These are phyloP conservation scores for Venturia nashicola DNA, from an alignment of 2,329 filamentous ascomycete genomes.

Conservation along the genomic window DNA sequence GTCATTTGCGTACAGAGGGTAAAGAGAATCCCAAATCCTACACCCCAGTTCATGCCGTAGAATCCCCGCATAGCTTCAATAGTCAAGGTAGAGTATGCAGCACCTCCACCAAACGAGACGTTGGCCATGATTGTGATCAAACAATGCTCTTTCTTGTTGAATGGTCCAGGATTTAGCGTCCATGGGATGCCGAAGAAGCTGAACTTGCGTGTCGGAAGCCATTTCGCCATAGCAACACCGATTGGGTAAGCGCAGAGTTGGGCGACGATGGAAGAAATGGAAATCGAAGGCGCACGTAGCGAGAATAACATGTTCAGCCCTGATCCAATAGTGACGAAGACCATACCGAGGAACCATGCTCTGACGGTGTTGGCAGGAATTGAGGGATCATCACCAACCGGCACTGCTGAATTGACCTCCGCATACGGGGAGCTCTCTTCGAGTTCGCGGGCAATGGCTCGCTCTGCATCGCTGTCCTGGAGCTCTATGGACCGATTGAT, in stretches of 20 bases:
- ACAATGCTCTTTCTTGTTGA: constrained; percentile 59
- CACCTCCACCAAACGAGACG: constrained; percentile 48
- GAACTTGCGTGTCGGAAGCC: constrained; percentile 40
- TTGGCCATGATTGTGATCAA: constrained; percentile 52
- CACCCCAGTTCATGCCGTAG: constrained; percentile 54
- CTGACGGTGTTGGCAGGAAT: constrained; percentile 12
- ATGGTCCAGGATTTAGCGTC: constrained; percentile 54
- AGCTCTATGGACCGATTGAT: constrained; percentile 11
- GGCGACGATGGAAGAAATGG: constrained; percentile 47
- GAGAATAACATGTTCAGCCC: constrained; percentile 50
- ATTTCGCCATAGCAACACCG: constrained; percentile 47
- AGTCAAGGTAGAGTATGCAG: constrained; percentile 24
- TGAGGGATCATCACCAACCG: constrained; percentile 7
- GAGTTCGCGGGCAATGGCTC: constrained; percentile 11
- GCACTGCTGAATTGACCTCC: constrained; percentile 12
- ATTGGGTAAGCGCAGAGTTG: constrained; percentile 54
- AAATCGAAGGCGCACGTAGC: constrained; percentile 48
- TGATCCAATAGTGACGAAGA: constrained; percentile 15
- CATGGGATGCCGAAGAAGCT: constrained; percentile 41
- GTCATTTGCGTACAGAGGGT: constrained; percentile 57
- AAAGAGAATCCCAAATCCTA: constrained; percentile 34
- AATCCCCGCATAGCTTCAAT: constrained; percentile 10
- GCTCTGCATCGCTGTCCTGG: constrained; percentile 20
- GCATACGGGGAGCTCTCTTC: constrained; percentile 14
- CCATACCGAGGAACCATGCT: constrained; percentile 10